phyloP scores from a whole-genome alignment of 2,329 filamentous ascomycete species.

The Chrysosporium keratinophilum region DNA sequence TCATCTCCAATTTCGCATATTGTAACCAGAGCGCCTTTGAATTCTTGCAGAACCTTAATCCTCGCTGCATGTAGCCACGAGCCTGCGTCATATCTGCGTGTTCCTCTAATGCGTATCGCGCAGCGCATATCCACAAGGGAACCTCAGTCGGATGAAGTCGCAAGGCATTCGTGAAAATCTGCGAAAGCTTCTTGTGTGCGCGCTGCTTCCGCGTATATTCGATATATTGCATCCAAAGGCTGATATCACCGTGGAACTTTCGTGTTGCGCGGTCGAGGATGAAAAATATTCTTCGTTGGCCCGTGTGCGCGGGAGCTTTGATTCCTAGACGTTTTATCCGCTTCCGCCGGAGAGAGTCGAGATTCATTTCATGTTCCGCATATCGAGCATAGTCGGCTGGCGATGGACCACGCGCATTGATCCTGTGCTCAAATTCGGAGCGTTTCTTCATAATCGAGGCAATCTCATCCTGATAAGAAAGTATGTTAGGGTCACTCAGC shows the following conservation, averaged over 20 bases:
- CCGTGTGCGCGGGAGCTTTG: slow-evolving; percentile 58
- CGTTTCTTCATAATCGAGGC: slow-evolving; percentile 77
- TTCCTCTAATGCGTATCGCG: slow-evolving; percentile 63
- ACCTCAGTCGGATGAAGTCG: slow-evolving; percentile 76
- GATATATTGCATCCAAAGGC: slow-evolving; percentile 84
- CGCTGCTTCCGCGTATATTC: slow-evolving; percentile 63
- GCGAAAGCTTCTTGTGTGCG: slow-evolving; percentile 50
- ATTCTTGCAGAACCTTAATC: slow-evolving; percentile 75
- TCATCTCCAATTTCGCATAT: slow-evolving; percentile 84
- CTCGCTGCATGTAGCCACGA: slow-evolving; percentile 76
- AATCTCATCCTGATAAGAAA: slow-evolving; percentile 63
- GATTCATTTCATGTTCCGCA: slow-evolving; percentile 58
- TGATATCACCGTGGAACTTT: slow-evolving; percentile 70
- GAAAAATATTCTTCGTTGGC: slow-evolving; percentile 74
- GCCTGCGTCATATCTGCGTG: slow-evolving; percentile 82
- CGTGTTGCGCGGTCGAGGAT: slow-evolving; percentile 78
- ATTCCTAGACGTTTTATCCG: slow-evolving; percentile 72
- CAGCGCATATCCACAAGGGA: slow-evolving; percentile 75
- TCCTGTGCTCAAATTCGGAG: slow-evolving; percentile 83
- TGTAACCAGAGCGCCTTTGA: slow-evolving; percentile 72
- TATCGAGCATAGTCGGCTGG: slow-evolving; percentile 76
- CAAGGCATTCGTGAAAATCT: slow-evolving; percentile 57
- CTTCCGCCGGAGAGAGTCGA: slow-evolving; percentile 67
- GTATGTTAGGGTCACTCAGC: neutral
- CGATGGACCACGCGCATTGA: slow-evolving; percentile 69